These are phyloP conservation scores for Erythrophleum fordii DNA, from an alignment of 306 rosid species.

Conservation along the genomic window DNA sequence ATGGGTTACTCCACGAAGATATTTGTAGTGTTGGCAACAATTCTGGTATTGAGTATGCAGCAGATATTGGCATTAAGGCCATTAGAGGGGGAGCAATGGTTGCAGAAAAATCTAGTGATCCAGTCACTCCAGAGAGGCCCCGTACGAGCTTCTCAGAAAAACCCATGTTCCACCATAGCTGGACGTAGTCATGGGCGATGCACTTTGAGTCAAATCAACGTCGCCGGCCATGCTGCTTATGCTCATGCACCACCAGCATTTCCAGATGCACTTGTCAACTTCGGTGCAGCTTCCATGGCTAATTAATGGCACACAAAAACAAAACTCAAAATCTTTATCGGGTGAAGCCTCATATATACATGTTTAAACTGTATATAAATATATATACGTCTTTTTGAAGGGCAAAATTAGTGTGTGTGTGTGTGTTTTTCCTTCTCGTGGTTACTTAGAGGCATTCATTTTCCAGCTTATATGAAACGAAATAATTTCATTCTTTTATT, in stretches of 20 bases:
- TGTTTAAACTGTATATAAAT: constrained; percentile 5
- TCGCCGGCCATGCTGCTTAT: constrained; percentile 11
- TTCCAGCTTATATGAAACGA: not conserved
- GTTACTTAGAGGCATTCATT: not conserved
- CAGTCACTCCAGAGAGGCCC: constrained; percentile 47
- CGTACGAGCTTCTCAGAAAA: constrained; percentile 2
- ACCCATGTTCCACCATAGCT: constrained; percentile 48
- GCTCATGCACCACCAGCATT: constrained; percentile 32
- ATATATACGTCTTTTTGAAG: not conserved
- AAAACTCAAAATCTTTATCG: not conserved
- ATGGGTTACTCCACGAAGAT: constrained; percentile 35
- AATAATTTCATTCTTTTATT: constrained; percentile 12
- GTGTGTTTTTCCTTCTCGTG: not conserved
- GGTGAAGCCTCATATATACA: not conserved
- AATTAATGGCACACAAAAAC: not conserved
- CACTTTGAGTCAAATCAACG: constrained; percentile 34
- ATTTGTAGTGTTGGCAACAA: constrained; percentile 6
- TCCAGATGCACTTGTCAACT: not conserved
- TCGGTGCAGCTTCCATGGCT: constrained; percentile 17
- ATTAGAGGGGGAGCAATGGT: constrained; percentile 42
- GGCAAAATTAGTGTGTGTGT: not conserved
- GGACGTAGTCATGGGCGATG: constrained; percentile 45
- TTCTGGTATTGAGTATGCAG: constrained; percentile 14
- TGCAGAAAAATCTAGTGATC: not conserved
- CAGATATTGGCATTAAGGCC: constrained; percentile 26